Base-by-base conservation (phyloP, 129 eudicot genomes). In the Chrysanthemum makinoi region DNA sequence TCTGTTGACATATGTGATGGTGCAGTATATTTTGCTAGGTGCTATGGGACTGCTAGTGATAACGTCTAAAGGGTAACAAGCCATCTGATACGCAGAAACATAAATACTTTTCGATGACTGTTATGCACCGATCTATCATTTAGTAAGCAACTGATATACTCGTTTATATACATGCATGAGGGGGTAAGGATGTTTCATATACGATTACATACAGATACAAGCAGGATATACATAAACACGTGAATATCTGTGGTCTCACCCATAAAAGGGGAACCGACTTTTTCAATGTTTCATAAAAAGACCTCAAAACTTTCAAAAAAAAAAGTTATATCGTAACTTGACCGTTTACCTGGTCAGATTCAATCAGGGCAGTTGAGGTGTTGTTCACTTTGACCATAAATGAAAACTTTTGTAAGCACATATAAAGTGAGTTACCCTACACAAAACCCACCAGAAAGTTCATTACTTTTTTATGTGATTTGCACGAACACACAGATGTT, bases 1-100 rank as follows among this genome's bases (percentile, higher is more conserved):
- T 59, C 67, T 71, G 58, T 72, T 48, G 30, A 44, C 16, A 17
- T 59, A 60, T 72, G 59, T 47, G 60, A 72, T 72, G 24, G 28
- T 72, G 76, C 76, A 72, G 60, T 72, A 72, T 72, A 72, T 72
- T 46, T 1, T 72, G 24, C 4, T 59, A 72, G 60, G 76, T 60
- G 26, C 6, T 46, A 5, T 60, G 68, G 68, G 68, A 59, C 68
- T 72, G 67, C 49, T 72, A 44, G 68, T 26, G 49, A 6, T 72
- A 35, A 8, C 14, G 48, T 59, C 68, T 24, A 59, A 48, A 59
- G 76, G 49, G 33, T 72, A 72, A 30, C 76, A 56, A 60, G 68
- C 68, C 75, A 14, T 70, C 56, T 18, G 55, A 19, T 56, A 12
- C 47, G 7, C 3, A 39, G 5, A 57, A 56, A 57, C 46, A 43